Evolutionary conservation across 2,329 filamentous ascomycete genomes (phyloP).

Genomic region (Sclerotinia borealis): DNA sequence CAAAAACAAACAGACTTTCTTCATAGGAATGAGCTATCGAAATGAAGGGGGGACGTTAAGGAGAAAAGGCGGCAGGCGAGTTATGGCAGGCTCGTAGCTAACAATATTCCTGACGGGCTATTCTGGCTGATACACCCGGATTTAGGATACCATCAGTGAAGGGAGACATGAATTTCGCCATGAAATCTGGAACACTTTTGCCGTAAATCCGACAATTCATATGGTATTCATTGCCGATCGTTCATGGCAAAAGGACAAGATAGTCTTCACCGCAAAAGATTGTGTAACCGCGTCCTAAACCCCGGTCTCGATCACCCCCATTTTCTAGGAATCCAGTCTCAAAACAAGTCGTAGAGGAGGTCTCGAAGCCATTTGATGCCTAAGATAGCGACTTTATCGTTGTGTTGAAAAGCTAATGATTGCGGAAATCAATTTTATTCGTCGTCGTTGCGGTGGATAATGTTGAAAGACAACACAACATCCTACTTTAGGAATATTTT

Average conservation of each 20-base stretch:
- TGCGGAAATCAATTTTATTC: not conserved
- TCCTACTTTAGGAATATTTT: slow-evolving; percentile 1
- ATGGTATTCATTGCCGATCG: slow-evolving; percentile 5
- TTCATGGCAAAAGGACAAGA: not conserved
- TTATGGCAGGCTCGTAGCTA: not conserved
- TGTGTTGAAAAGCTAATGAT: not conserved
- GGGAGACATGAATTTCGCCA: not conserved
- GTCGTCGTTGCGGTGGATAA: not conserved
- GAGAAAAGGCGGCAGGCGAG: not conserved
- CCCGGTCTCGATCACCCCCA: slow-evolving; percentile 4
- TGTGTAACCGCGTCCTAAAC: slow-evolving; percentile 3
- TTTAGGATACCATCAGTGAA: not conserved
- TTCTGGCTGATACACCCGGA: not conserved
- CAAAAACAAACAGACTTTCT: not conserved
- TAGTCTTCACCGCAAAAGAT: slow-evolving; percentile 8
- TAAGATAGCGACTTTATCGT: not conserved
- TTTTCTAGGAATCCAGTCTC: not conserved
- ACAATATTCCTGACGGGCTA: not conserved
- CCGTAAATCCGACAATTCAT: slow-evolving; percentile 1
- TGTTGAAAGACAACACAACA: not conserved
- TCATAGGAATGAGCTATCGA: not conserved
- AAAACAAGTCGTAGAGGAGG: not conserved
- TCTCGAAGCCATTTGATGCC: slow-evolving; percentile 3
- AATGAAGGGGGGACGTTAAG: not conserved
- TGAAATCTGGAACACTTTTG: not conserved